A percentile compares a stretch with the other conserved stretches of the same genome.
phyloP scores from a whole-genome alignment of 1,139 yeast species.

The Lizanozyma gosingica region DNA sequence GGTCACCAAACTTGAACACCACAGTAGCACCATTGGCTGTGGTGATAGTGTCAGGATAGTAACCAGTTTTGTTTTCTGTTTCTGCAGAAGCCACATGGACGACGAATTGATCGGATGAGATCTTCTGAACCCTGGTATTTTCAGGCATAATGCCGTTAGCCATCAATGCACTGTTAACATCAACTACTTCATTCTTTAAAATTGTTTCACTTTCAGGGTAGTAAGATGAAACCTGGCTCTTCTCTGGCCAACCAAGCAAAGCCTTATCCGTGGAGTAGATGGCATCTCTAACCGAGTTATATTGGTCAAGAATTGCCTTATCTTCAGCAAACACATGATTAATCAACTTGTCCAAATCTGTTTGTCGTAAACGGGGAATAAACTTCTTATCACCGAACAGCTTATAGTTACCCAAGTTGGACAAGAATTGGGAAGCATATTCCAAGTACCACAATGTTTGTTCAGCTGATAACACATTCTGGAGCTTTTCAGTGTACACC shows the following conservation, averaged over 20 bases:
- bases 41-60: slow-evolving; percentile 24
- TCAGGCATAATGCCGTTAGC: slow-evolving; percentile 66
- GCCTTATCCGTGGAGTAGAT: slow-evolving; percentile 45
- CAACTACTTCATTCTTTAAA: slow-evolving; percentile 54
- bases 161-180: slow-evolving; percentile 57
- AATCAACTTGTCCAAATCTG: slow-evolving; percentile 41
- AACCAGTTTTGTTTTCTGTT: slow-evolving; percentile 31
- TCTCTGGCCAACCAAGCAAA: slow-evolving; percentile 70
- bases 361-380: slow-evolving; percentile 49
- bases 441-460: slow-evolving; percentile 50
- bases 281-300: slow-evolving; percentile 34
- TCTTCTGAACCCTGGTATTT: slow-evolving; percentile 64
- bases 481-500: slow-evolving; percentile 29
- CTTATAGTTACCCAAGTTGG: slow-evolving; percentile 80
- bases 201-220: slow-evolving; percentile 46
- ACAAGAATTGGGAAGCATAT: slow-evolving; percentile 71
- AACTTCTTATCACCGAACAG: slow-evolving; percentile 86
- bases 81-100: slow-evolving; percentile 58
- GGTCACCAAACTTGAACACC: slow-evolving; percentile 70
- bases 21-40: slow-evolving; percentile 26
- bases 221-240: slow-evolving; percentile 68
- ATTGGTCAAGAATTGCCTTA: slow-evolving; percentile 27
- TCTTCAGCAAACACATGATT: slow-evolving; percentile 28
- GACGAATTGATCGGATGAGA: slow-evolving; percentile 31
- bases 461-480: slow-evolving; percentile 13